Evolutionary conservation across 1,139 yeast species (phyloP), one percentile per base, ranked within the genome.

Genomic region (Nadsonia commutata): DNA sequence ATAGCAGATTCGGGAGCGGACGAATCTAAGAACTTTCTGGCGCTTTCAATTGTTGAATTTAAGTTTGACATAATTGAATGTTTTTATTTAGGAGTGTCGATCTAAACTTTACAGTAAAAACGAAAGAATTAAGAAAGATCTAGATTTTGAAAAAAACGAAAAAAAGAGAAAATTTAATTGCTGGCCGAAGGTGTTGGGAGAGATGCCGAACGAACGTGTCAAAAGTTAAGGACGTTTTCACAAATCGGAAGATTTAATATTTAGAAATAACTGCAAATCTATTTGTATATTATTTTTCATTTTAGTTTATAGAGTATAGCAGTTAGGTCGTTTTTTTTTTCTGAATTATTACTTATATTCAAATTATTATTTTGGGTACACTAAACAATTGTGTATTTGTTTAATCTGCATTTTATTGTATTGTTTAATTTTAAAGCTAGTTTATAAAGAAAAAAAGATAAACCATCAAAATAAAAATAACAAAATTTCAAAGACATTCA

Each of bases 1-100:
- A 45, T 38, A 21, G 33, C 33, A 9, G 33, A 27, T 27, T 27
- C 33, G 13, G 33, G 33, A 13, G 33, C 33, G n/a, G 33, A 27
- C 5, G 33, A 13, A 27, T 27, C 33, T 13, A 27, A 27, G 13
- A 11, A 16, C 13, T 27, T 16, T 27, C 33, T 27, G 9, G 33
- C 33, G 9, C 5, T 8, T 27, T 27, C n/a, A 27, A 27, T 27
- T 4, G 33, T 16, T 7, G 13, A 27, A 11, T 27, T 16, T 4
- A 27, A 4, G 5, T 27, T 13, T 27, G 13, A 27, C 33, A 27
- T 27, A 11, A 11, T 27, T 22, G n/a, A n/a, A n/a, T n/a, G n/a
- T 22, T 7, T 27, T 13, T 27, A 27, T 13, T 6, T 8, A 16
- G 16, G 4, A 16, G 33, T 9, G 33, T 27, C 8, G 9, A 9